These are phyloP conservation scores for Ensete glaucum DNA, from an alignment of 176 grass and related monocot genomes.

Conservation along the genomic window DNA sequence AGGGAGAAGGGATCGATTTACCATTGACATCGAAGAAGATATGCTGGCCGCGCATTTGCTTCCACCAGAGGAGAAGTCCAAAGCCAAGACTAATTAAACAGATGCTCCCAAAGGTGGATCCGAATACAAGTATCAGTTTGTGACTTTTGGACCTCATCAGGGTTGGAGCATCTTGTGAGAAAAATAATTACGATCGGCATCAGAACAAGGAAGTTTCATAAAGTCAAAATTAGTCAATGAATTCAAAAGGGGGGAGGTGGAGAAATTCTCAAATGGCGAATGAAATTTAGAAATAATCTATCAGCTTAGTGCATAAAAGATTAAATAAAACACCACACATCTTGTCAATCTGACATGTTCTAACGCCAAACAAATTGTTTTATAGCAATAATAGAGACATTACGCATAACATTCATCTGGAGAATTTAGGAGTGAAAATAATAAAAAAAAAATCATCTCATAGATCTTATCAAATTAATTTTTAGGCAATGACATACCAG, in stretches of 20 bases:
- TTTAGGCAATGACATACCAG: no score
- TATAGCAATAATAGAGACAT: no score
- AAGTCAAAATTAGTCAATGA: background rate
- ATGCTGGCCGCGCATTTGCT: slow-evolving; percentile 49
- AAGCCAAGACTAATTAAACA: slow-evolving; percentile 38
- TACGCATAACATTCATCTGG: no score
- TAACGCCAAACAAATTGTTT: no score
- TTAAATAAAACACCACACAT: no score
- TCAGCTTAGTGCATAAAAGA: no score
- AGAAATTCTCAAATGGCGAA: no score
- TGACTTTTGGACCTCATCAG: slow-evolving; percentile 33
- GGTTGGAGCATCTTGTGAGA: slow-evolving; percentile 16
- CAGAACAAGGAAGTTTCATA: background rate
- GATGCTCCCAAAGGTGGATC: slow-evolving; percentile 32
- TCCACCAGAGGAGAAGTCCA: slow-evolving; percentile 58
- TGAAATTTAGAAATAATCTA: no score
- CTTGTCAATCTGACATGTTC: no score
- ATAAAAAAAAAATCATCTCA: no score
- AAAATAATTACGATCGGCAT: background rate
- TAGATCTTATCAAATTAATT: no score
- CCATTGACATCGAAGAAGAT: slow-evolving; percentile 70
- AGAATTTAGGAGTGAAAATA: no score
- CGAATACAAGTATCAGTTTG: slow-evolving; percentile 58
- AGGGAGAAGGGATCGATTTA: slow-evolving; percentile 11
- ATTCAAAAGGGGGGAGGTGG: background rate